A percentile compares a stretch with the other conserved stretches of the same genome.
Evolutionary conservation across 2,329 filamentous ascomycete species (phyloP).

Genomic region (Fusarium bulbicola): DNA sequence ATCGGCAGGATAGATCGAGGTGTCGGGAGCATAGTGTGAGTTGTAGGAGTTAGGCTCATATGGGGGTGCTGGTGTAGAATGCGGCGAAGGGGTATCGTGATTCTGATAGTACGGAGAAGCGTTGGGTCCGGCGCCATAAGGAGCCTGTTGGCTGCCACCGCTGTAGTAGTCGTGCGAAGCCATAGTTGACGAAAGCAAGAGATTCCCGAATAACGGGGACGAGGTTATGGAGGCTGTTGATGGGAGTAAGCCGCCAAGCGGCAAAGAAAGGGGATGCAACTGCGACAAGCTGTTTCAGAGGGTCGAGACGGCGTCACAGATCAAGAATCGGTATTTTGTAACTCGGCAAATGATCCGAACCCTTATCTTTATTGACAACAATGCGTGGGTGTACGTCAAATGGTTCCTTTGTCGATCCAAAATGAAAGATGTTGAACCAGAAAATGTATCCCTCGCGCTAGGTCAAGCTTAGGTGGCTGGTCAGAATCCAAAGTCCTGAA

Average conservation of each 20-base stretch:
- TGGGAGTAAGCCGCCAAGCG: conserved; percentile 28
- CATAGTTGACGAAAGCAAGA: conserved; percentile 52
- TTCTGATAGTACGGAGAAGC: conserved; percentile 54
- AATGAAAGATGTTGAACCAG: conserved; percentile 6
- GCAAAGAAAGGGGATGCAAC: conserved; percentile 35
- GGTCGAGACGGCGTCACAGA: conserved; percentile 7
- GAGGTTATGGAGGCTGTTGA: conserved; percentile 9
- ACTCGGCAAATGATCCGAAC: background rate
- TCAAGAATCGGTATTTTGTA: conserved; percentile 2
- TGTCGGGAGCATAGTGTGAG: conserved; percentile 35
- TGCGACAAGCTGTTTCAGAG: conserved; percentile 26
- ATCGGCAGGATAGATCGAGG: conserved; percentile 33
- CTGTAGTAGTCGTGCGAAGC: conserved; percentile 73
- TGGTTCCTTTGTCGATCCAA: background rate
- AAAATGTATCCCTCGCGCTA: conserved; percentile 8
- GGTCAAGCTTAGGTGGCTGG: conserved; percentile 29
- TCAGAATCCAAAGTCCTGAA: conserved; percentile 18
- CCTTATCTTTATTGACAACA: background rate
- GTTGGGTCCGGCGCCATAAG: conserved; percentile 49
- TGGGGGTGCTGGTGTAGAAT: conserved; percentile 50
- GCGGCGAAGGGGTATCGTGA: conserved; percentile 53
- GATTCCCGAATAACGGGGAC: conserved; percentile 13
- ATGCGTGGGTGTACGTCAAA: background rate
- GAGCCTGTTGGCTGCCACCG: conserved; percentile 53
- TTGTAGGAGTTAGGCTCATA: conserved; percentile 49